A percentile compares a stretch with the other conserved stretches of the same genome.
Conservation (phyloP, 805 yeast genomes). For the Saturnispora diversa region DNA sequence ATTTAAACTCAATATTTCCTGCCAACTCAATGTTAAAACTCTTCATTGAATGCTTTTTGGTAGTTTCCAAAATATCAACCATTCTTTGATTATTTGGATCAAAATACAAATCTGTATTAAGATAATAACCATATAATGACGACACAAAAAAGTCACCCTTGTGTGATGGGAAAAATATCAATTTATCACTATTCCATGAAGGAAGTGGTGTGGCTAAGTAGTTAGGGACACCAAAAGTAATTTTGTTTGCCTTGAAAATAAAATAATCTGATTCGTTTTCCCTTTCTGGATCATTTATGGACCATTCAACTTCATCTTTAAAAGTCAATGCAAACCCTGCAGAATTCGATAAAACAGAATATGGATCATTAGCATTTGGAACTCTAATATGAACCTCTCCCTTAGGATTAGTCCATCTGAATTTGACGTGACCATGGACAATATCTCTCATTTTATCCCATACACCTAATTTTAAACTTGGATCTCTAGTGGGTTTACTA, state of each 20-base stretch:
- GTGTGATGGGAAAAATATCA: constrained; percentile 40
- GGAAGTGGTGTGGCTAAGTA: constrained; percentile 46
- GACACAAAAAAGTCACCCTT: constrained; percentile 13
- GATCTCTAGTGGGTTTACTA: constrained; percentile 85
- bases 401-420: constrained; percentile 42
- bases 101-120: constrained; percentile 16
- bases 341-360: constrained; percentile 52
- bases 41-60: constrained; percentile 29
- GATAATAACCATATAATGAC: constrained; percentile 23
- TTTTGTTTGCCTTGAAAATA: constrained; percentile 51
- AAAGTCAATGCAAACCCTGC: constrained; percentile 78
- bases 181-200: constrained; percentile 49
- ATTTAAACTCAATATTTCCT: constrained; percentile 52
- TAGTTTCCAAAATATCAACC: constrained; percentile 7
- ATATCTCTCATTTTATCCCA: constrained; percentile 84
- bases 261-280: constrained; percentile 57
- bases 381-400: constrained; percentile 48
- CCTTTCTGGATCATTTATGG: constrained; percentile 51
- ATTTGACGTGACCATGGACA: constrained; percentile 56
- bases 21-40: constrained; percentile 49
- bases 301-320: constrained; percentile 50
- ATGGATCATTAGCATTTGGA: constrained; percentile 78
- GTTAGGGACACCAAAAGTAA: constrained; percentile 71
- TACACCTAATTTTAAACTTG: constrained; percentile 75
- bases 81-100: constrained; percentile 10